Evolutionary conservation across 1,284 basidiomycete genomes (phyloP), one percentile per base, ranked within the genome.

Genomic region (Malassezia brasiliensis): DNA sequence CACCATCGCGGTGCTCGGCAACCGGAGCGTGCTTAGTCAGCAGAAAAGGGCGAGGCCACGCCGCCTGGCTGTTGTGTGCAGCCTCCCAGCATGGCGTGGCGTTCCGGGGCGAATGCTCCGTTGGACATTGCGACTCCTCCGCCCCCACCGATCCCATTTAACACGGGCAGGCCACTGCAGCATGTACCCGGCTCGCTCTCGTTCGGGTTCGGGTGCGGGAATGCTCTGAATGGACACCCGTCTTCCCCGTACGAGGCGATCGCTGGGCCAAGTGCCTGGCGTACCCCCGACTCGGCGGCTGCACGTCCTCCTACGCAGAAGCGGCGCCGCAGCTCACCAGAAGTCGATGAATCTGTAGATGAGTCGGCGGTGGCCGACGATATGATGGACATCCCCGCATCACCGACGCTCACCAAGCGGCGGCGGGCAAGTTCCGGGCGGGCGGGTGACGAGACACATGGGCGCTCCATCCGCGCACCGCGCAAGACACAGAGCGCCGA

Each of bases 401-500:
- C 25, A 41, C 40, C 34, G 47, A 45, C 15, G 20, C 20, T 47
- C 4, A 6, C 54, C n/a, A 56, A 51, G 37, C 49, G 54, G 12
- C 49, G 36, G 3, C 53, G 53, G 1, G 49, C 47, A 6, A 28
- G 28, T n/a, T 34, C 30, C 42, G 25, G 28, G 32, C 42, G 42
- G 15, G 22, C 8, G 2, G 8, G 3, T 19, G 32, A 25, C 46
- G 46, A 12, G 32, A 17, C 22, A 31, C 39, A 14, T 2, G 14
- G 2, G 40, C 50, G 14, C 10, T 15, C 7, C 4, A n/a, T 8
- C 3, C 47, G 38, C 15, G 8, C 63, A 4, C 53, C 61, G 11
- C 42, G 25, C 6, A 28, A 31, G 17, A 17, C 42, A 31, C 42
- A 59, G 38, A 62, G 61, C 30, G 61, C 63, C 1, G 68, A 69